phyloP scores from a whole-genome alignment of 2,329 filamentous ascomycete species.

The Claviceps africana region DNA sequence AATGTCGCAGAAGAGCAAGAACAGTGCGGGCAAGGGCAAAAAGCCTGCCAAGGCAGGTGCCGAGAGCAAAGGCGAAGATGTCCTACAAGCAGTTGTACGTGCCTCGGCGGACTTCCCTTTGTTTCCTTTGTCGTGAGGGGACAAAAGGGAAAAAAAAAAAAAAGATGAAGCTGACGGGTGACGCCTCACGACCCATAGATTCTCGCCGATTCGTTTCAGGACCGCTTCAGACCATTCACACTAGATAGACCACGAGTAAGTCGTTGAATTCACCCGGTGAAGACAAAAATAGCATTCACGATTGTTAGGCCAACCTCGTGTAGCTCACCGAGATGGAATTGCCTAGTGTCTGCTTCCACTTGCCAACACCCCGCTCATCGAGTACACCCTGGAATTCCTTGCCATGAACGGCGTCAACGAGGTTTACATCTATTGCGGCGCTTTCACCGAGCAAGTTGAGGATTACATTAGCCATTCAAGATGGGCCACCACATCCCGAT shows the following conservation, averaged over 20 bases:
- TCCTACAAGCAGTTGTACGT: slow-evolving; percentile 43
- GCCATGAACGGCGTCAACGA: slow-evolving; percentile 92
- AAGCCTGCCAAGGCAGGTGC: slow-evolving; percentile 35
- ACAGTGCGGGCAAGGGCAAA: slow-evolving; percentile 33
- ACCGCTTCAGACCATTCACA: slow-evolving; percentile 78
- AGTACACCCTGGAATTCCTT: slow-evolving; percentile 94
- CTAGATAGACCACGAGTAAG: slow-evolving; percentile 70
- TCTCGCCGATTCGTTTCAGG: slow-evolving; percentile 89
- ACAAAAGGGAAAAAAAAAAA: not conserved
- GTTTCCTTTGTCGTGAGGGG: not conserved
- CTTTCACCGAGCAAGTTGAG: slow-evolving; percentile 77
- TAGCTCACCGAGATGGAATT: not conserved
- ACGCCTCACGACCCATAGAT: slow-evolving; percentile 36
- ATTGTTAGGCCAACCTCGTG: too few relatives aligned
- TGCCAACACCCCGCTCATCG: slow-evolving; percentile 87
- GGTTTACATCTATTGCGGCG: slow-evolving; percentile 81
- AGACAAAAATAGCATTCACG: not conserved
- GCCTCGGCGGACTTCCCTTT: slow-evolving; percentile 12
- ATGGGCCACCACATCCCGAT: slow-evolving; percentile 46
- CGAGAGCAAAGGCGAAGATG: slow-evolving; percentile 43
- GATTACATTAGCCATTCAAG: slow-evolving; percentile 67
- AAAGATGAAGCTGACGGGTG: slow-evolving; percentile 10
- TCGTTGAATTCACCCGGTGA: too few relatives aligned
- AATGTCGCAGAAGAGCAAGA: slow-evolving; percentile 35
- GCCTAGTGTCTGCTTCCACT: slow-evolving; percentile 76